Evolutionary conservation across 164 flowering plant species (phyloP).

Genomic region (Vitis rotundifolia): DNA sequence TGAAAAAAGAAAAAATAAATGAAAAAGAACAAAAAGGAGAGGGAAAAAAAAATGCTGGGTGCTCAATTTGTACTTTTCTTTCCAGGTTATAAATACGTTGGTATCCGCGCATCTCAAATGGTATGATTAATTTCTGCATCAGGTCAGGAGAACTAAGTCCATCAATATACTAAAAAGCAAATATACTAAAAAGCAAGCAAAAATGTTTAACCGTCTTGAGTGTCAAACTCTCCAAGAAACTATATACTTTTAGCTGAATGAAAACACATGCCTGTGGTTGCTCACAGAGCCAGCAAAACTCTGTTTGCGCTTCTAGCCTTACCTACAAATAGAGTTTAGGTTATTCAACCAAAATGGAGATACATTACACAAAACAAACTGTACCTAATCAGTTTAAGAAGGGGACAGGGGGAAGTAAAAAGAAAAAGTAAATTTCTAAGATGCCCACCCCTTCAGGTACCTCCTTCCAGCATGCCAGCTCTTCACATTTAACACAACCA

Average conservation of each 20-base stretch:
- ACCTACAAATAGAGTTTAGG: conserved; percentile 35
- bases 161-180: neutral
- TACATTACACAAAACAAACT: neutral
- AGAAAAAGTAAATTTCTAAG: conserved; percentile 3
- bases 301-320: conserved; percentile 83
- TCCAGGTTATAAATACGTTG: conserved; percentile 88
- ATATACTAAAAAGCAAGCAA: neutral
- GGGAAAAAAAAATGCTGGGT: neutral
- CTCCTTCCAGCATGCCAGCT: conserved; percentile 67
- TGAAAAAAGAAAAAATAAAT: neutral
- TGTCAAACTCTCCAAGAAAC: too few relatives aligned
- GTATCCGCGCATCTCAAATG: conserved; percentile 93
- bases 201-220: too few relatives aligned
- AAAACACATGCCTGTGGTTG: conserved; percentile 66
- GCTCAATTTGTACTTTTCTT: conserved; percentile 51
- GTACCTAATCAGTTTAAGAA: neutral
- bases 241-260: neutral
- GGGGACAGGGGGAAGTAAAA: neutral
- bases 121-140: conserved; percentile 67
- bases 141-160: neutral
- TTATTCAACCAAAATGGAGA: too few relatives aligned
- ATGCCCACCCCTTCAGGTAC: conserved; percentile 74
- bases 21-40: too few relatives aligned
- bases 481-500: conserved; percentile 80
- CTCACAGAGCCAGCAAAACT: conserved; percentile 93